Base-by-base conservation (phyloP, 2,329 filamentous ascomycete genomes). In the Ceratocystis harringtonii region DNA sequence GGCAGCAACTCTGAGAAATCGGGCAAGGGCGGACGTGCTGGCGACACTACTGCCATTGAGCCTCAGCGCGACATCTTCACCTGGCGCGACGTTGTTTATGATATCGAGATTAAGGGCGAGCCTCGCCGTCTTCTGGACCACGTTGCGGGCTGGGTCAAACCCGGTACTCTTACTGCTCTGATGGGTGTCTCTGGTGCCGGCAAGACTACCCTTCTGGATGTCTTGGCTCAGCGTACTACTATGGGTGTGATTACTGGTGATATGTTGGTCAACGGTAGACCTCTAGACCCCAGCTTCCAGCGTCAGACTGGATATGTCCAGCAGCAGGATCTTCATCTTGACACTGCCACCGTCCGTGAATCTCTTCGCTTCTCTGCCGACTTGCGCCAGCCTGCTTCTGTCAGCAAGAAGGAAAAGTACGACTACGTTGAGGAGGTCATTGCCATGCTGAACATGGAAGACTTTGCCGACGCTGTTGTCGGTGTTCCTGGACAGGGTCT, bases 121-220 rank as follows among this genome's bases (percentile, higher is more conserved):
- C 76, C 79, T 0, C 82, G 89, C n/a, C 81, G 87, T 19, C 73
- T 96, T 68, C 75, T 96, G 63, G 86, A 95, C 69, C 78, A 91
- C 65, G 88, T 95, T 1, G 84, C 89, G 69, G 91, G 91, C 5
- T 95, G 89, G 88, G 89, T 96, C 66, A 92, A 92, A 73, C 91
- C 91, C 0, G 91, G 91, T 36, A 95, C 89, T 1, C 76, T 95
- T 43, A 95, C 90, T 2, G 90, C 90, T 1, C 78, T 95, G 5
- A 86, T 86, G 83, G 83, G 86, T 50, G 83, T 85, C 0, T 83
- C 71, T 25, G 76, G 76, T 30, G 76, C 76, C 0, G 76, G 76
- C 0, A 78, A 78, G 69, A 78, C 76, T 1, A 78, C 76, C 0
- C 73, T 78, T 5, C 70, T 78, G 1, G 76, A 78, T 64, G 75